Conservation (phyloP, 176 grass and related monocot species). For the Rhynchospora breviuscula region DNA sequence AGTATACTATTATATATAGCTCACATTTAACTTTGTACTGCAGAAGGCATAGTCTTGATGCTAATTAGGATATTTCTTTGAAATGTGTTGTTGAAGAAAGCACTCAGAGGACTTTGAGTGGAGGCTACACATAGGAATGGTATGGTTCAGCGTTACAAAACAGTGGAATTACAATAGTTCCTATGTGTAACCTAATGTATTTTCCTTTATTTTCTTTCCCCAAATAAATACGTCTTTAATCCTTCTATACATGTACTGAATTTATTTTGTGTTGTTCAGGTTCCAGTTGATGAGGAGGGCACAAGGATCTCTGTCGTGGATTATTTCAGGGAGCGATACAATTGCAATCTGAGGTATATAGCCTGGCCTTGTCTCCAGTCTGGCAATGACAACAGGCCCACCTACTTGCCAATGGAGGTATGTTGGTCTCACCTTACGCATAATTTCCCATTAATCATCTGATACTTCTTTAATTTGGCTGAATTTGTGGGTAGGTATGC, state of each 20-base stretch:
- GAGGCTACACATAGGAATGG: conserved; percentile 61
- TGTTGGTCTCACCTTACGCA: not conserved
- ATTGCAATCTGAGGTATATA: conserved; percentile 30
- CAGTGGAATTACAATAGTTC: conserved; percentile 48
- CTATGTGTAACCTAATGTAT: conserved; percentile 60
- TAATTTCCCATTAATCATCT: not conserved
- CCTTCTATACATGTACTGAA: not conserved
- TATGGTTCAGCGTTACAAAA: conserved; percentile 59
- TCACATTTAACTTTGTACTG: not conserved
- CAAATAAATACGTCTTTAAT: not conserved
- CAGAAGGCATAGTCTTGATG: not conserved
- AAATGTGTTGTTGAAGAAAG: conserved; percentile 60
- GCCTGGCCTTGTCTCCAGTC: conserved; percentile 67
- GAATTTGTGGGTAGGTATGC: conserved; percentile 40
- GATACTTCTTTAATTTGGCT: not conserved
- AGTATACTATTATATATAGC: not conserved
- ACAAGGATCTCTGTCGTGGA: conserved; percentile 44
- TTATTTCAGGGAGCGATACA: conserved; percentile 61
- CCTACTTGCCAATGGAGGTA: conserved; percentile 78
- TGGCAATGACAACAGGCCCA: conserved; percentile 58
- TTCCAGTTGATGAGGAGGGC: conserved; percentile 55
- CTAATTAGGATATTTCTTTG: not conserved
- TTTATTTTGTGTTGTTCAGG: conserved; percentile 37
- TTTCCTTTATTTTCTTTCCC: not conserved
- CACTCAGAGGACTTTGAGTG: conserved; percentile 50